These are phyloP conservation scores for Aspergillus intermedius DNA, from an alignment of 2,329 filamentous ascomycete species.

Conservation along the genomic window DNA sequence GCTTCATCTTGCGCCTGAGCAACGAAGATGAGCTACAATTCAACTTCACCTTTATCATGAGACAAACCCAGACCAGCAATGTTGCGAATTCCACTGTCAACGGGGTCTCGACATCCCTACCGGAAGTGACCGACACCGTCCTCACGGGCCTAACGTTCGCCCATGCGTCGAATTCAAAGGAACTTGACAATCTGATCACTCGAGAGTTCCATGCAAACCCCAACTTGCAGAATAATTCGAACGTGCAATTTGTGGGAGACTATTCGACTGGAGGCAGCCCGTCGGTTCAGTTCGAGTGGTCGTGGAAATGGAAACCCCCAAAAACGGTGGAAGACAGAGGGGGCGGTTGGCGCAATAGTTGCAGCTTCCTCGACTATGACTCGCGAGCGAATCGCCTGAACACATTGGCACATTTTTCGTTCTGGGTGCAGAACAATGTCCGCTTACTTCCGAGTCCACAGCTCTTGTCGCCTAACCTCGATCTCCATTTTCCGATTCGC, in stretches of 20 bases:
- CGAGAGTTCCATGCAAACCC: constrained; percentile 95
- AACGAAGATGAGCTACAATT: constrained; percentile 92
- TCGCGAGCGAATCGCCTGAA: constrained; percentile 82
- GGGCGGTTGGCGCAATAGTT: constrained; percentile 91
- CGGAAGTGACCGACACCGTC: constrained; percentile 58
- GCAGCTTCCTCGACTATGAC: constrained; percentile 97
- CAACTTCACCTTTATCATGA: constrained; percentile 81
- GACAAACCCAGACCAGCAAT: constrained; percentile 45
- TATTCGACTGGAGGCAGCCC: constrained; percentile 75
- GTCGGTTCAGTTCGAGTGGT: constrained; percentile 87
- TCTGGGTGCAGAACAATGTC: constrained; percentile 74
- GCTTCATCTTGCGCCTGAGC: constrained; percentile 76
- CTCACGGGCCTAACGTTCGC: constrained; percentile 90
- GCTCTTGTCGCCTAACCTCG: constrained; percentile 65
- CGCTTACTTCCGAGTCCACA: constrained; percentile 45
- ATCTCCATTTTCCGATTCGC: constrained; percentile 66
- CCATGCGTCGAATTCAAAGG: constrained; percentile 75
- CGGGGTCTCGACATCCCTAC: constrained; percentile 46
- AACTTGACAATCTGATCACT: constrained; percentile 89
- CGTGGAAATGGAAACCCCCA: constrained; percentile 94
- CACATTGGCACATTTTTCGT: constrained; percentile 85
- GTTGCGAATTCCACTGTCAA: constrained; percentile 47
- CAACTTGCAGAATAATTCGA: constrained; percentile 93
- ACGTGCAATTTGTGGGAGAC: constrained; percentile 91
- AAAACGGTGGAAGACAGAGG: constrained; percentile 73